A percentile compares a stretch with the other conserved stretches of the same genome.
Conservation (phyloP, 352 stramenopile genomes). For the Paralagenidium karlingii region DNA sequence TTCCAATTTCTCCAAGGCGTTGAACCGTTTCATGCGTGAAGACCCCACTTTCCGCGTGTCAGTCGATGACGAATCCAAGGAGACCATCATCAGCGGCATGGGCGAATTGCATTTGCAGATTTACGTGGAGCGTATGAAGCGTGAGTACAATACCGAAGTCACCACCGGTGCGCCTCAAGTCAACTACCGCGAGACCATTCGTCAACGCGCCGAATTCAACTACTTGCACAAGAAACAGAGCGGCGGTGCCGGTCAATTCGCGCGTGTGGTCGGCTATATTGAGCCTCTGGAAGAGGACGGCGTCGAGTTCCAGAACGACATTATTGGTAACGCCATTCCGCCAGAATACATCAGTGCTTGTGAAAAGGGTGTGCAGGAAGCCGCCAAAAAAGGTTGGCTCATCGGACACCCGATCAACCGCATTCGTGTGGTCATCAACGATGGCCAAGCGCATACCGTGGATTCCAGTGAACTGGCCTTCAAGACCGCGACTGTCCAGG, state of each 20-base stretch:
- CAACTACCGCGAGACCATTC: slow-evolving; percentile 98
- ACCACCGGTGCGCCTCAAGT: slow-evolving; percentile 89
- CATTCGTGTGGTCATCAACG: slow-evolving; percentile 79
- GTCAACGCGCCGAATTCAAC: slow-evolving; percentile 90
- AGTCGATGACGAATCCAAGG: slow-evolving; percentile 95
- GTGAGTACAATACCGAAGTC: slow-evolving; percentile 95
- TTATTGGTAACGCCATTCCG: slow-evolving; percentile 97
- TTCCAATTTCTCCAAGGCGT: slow-evolving; percentile 93
- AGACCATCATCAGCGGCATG: slow-evolving; percentile 99
- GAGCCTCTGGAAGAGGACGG: slow-evolving; percentile 87
- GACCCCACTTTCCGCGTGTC: slow-evolving; percentile 96
- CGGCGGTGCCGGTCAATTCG: slow-evolving; percentile 95
- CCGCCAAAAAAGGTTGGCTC: slow-evolving; percentile 91
- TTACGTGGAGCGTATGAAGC: slow-evolving; percentile 98
- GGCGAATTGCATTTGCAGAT: slow-evolving; percentile 98
- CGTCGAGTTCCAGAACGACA: slow-evolving; percentile 96
- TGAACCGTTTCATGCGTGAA: slow-evolving; percentile 96
- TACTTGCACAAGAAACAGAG: slow-evolving; percentile 99
- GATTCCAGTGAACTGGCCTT: slow-evolving; percentile 99
- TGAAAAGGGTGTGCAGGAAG: slow-evolving; percentile 96
- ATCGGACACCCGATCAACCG: slow-evolving; percentile 92
- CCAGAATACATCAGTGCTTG: slow-evolving; percentile 97
- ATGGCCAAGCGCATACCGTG: slow-evolving; percentile 92
- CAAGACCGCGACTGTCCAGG: slow-evolving; percentile 90
- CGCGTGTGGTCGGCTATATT: slow-evolving; percentile 94